phyloP scores from a whole-genome alignment of 139 green algal species.

The Eudorina sp. region DNA sequence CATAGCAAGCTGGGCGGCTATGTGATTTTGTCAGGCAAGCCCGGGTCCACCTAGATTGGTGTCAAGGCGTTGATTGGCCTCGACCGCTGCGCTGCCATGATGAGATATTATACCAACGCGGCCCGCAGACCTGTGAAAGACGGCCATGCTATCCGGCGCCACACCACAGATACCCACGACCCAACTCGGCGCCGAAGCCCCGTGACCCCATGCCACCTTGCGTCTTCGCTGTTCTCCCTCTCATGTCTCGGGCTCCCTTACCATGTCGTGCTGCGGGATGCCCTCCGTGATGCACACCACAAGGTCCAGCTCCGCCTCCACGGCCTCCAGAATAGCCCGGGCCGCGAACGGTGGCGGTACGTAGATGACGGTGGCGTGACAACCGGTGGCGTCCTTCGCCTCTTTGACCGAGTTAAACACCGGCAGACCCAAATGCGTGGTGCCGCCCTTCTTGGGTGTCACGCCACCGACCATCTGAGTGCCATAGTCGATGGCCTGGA shows the following conservation, averaged over 20 bases:
- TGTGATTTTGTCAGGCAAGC: too few species aligned
- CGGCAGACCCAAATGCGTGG: constrained; percentile 94
- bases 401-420: constrained; percentile 95
- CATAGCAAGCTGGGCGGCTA: too few species aligned
- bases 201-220: too few species aligned
- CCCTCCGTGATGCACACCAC: constrained; percentile 99
- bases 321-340: constrained; percentile 93
- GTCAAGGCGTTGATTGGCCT: too few species aligned
- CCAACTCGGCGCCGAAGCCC: too few species aligned
- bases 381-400: constrained; percentile 87
- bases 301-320: constrained; percentile 95
- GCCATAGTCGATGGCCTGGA: constrained; percentile 97
- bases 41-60: too few species aligned
- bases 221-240: too few species aligned
- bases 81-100: too few species aligned
- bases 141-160: too few species aligned
- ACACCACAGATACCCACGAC: too few species aligned
- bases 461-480: constrained; percentile 99
- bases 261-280: constrained; percentile 99
- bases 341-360: constrained; percentile 96
- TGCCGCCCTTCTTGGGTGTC: constrained; percentile 96
- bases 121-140: too few species aligned
- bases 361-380: constrained; percentile 94
- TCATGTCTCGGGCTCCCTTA: constrained; percentile 56
- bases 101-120: too few species aligned